A percentile compares a stretch with the other conserved stretches of the same genome.
Evolutionary conservation across 768 basidiomycete species (phyloP).

Genomic region (Clitopilus passeckerianus): DNA sequence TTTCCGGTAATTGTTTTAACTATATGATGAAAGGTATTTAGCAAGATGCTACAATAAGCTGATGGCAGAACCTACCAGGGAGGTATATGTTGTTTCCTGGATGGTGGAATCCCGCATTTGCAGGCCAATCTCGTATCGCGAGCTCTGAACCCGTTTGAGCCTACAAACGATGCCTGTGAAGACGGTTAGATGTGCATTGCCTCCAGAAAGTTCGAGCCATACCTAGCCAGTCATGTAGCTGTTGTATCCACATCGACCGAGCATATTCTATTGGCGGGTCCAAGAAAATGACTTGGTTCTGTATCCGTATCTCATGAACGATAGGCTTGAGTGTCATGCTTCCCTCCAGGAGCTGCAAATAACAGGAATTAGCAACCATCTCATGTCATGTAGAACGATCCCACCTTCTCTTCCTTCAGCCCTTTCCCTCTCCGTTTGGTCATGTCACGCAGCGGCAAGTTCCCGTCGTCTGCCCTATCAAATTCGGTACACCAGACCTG

Average conservation of each 20-base stretch:
- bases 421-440: constrained; percentile 67
- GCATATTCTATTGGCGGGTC: constrained; percentile 98
- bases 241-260: constrained; percentile 81
- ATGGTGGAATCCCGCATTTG: constrained; percentile 72
- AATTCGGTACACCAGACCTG: constrained; percentile 89
- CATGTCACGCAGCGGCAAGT: constrained; percentile 47
- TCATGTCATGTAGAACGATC: neutral
- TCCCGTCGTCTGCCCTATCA: constrained; percentile 66
- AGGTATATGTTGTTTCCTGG: constrained; percentile 77
- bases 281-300: constrained; percentile 97
- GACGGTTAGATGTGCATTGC: neutral
- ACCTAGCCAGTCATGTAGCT: constrained; percentile 90
- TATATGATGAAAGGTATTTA: constrained; percentile 20
- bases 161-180: constrained; percentile 78
- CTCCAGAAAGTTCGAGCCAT: constrained; percentile 3
- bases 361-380: neutral
- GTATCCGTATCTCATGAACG: constrained; percentile 94
- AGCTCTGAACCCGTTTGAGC: constrained; percentile 84
- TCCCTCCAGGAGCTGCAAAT: constrained; percentile 58
- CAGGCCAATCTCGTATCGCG: constrained; percentile 94
- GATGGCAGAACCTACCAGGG: constrained; percentile 48
- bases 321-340: constrained; percentile 79
- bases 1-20: constrained; percentile 72
- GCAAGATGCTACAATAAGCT: too few relatives aligned
- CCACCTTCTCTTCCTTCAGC: constrained; percentile 73